Evolutionary conservation across 805 yeast genomes (phyloP).

Genomic region (Clavispora phyllophila): DNA sequence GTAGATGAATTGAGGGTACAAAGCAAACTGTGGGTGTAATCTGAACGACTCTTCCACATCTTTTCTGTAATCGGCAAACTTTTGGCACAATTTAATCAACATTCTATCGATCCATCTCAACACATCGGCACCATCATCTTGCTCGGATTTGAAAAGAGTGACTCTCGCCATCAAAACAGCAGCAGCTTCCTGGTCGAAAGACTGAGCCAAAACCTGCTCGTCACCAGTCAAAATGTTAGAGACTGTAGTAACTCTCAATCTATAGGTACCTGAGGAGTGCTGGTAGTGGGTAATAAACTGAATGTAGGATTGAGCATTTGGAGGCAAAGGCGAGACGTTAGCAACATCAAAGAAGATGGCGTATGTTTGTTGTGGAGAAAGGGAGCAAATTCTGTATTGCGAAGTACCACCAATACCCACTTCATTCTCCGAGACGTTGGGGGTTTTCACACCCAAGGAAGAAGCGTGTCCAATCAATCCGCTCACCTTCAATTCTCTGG

Average conservation of each 20-base stretch:
- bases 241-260: constrained; percentile 88
- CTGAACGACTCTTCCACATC: constrained; percentile 81
- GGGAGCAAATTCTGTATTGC: constrained; percentile 78
- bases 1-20: constrained; percentile 94
- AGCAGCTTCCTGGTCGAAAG: constrained; percentile 99
- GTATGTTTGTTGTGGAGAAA: constrained; percentile 84
- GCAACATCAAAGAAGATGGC: constrained; percentile 83
- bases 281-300: constrained; percentile 92
- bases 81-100: constrained; percentile 83
- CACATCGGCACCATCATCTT: constrained; percentile 88
- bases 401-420: constrained; percentile 92
- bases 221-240: constrained; percentile 50
- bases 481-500: constrained; percentile 80
- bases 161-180: constrained; percentile 90
- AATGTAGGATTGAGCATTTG: constrained; percentile 48
- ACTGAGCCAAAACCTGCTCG: constrained; percentile 43
- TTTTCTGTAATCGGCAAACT: constrained; percentile 88
- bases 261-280: constrained; percentile 87
- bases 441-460: constrained; percentile 59
- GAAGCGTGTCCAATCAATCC: constrained; percentile 94
- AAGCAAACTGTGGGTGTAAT: constrained; percentile 73
- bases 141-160: constrained; percentile 74
- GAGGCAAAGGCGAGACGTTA: constrained; percentile 40
- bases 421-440: constrained; percentile 85
- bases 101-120: constrained; percentile 93